Conservation (phyloP, 371 early-diverging fungal genomes). For the Mucor mucedo region DNA sequence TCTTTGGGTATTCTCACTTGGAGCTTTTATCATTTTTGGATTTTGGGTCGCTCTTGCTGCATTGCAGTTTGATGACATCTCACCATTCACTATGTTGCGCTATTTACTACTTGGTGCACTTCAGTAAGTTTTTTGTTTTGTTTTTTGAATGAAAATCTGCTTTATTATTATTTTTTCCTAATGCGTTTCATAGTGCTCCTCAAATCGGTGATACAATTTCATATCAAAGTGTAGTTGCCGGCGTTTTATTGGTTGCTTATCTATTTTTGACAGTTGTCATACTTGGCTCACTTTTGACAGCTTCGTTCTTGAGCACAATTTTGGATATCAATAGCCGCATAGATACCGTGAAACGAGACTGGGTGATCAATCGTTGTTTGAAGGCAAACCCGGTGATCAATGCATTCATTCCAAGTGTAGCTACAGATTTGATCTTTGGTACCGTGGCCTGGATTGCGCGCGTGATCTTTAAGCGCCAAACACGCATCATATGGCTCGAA, state of each 20-base stretch:
- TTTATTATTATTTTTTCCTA: not conserved
- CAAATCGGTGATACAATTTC: slow-evolving; percentile 42
- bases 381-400: slow-evolving; percentile 19
- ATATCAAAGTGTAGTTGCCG: slow-evolving; percentile 40
- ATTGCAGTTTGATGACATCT: slow-evolving; percentile 41
- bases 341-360: slow-evolving; percentile 26
- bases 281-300: slow-evolving; percentile 36
- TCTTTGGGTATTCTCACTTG: slow-evolving; percentile 35
- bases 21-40: slow-evolving; percentile 26
- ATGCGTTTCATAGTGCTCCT: slow-evolving; percentile 36
- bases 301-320: slow-evolving; percentile 47
- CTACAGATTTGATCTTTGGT: slow-evolving; percentile 39
- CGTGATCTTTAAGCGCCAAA: slow-evolving; percentile 16
- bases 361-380: slow-evolving; percentile 25
- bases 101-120: slow-evolving; percentile 47
- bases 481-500: slow-evolving; percentile 27
- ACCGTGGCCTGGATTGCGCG: slow-evolving; percentile 13
- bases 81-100: slow-evolving; percentile 34
- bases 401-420: slow-evolving; percentile 33
- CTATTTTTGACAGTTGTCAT: slow-evolving; percentile 40
- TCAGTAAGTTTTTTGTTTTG: slow-evolving; percentile 39
- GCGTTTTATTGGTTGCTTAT: slow-evolving; percentile 39
- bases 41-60: slow-evolving; percentile 52
- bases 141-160: too few relatives aligned
- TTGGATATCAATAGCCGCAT: slow-evolving; percentile 27